Evolutionary conservation across 192 early-diverging fungal species (phyloP), one percentile per base, ranked within the genome.

Genomic region (Coemansia sp.): DNA sequence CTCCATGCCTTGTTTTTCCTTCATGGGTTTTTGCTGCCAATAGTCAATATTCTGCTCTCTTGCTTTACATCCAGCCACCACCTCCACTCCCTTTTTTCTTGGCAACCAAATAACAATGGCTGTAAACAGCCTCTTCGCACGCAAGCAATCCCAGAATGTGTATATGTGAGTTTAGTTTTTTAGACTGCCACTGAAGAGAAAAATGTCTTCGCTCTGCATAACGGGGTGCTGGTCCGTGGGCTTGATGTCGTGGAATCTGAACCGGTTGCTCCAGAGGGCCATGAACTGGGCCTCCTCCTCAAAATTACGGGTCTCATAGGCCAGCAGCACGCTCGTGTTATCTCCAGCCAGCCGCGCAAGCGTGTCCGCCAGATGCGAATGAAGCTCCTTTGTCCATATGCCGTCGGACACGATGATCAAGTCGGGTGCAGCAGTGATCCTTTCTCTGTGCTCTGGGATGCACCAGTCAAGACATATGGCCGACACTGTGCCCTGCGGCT

Each of bases 241-340:
- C 77, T 79, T 79, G 69, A 79, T 79, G 20, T 79, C 77, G 68
- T 57, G 71, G 72, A 79, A 79, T 37, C 64, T 32, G 51, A 79
- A 79, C 12, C 25, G 19, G 19, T 43, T 40, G 61, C 77, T 71
- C 77, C 71, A 75, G 45, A 43, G 65, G 8, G 77, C 77, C 9
- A 79, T 63, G 38, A 79, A 79, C 65, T 69, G 32, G 5, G 72
- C 77, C 58, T 79, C 77, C n/a, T 74, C 69, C 22, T 56, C 72
- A 63, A 79, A 79, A 14, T 44, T 63, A 37, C 77, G 54, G 5
- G 64, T 64, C 50, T 79, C 77, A n/a, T 65, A 74, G 10, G 64
- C 65, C 63, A 79, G 19, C 45, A 74, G 25, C 39, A 79, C 77
- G 38, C 56, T 40, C 19, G 72, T 72, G 9, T 61, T 37, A n/a